Percentiles rank a stretch among this genome's conserved stretches.
These are phyloP conservation scores for Trichosporon coremiiforme DNA, from an alignment of 1,284 basidiomycete genomes.

Conservation along the genomic window DNA sequence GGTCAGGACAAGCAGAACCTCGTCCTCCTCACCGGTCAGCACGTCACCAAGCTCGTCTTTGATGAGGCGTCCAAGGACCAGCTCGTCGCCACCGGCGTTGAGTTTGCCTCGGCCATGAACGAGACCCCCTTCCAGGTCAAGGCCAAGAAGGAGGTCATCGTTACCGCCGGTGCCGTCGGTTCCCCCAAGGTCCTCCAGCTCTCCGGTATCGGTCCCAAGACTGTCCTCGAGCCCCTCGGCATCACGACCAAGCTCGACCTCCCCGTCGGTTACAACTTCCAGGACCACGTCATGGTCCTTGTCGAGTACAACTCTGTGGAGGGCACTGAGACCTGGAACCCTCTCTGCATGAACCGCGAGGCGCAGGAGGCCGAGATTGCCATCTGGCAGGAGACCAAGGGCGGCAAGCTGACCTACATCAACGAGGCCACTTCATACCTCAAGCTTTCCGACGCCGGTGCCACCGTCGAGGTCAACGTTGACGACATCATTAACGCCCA, in stretches of 20 bases:
- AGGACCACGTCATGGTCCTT: conserved; percentile 39
- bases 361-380: conserved; percentile 36
- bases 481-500: conserved; percentile 61
- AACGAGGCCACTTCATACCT: conserved; percentile 54
- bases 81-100: conserved; percentile 63
- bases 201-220: conserved; percentile 29
- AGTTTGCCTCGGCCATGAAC: conserved; percentile 59
- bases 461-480: conserved; percentile 68
- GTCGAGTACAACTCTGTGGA: conserved; percentile 43
- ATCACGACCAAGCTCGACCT: conserved; percentile 29
- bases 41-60: conserved; percentile 68
- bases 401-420: conserved; percentile 53
- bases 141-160: conserved; percentile 27
- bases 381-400: conserved; percentile 38
- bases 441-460: conserved; percentile 56
- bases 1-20: conserved; percentile 65
- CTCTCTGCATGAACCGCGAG: conserved; percentile 38
- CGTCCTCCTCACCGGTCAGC: conserved; percentile 61
- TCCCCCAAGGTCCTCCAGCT: conserved; percentile 32
- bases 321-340: conserved; percentile 46
- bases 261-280: conserved; percentile 26
- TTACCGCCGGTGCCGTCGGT: conserved; percentile 20
- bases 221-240: conserved; percentile 25
- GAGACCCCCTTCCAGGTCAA: conserved; percentile 33
- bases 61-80: conserved; percentile 58